Evolutionary conservation across 2,329 filamentous ascomycete species (phyloP).

Genomic region (Phyllosticta citribraziliensis): DNA sequence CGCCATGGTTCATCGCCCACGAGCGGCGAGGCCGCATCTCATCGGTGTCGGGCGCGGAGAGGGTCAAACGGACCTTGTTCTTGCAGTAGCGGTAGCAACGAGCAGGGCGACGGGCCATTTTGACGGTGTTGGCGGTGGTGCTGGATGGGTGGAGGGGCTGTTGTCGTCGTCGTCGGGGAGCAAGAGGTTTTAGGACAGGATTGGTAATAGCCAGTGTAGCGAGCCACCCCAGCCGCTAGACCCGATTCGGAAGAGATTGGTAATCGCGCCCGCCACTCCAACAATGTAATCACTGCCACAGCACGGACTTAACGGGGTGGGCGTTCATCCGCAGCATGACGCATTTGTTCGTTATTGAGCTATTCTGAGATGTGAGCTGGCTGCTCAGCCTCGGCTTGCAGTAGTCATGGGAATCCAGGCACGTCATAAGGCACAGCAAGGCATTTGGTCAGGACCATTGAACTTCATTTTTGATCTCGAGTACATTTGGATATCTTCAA

Average conservation of each 20-base stretch:
- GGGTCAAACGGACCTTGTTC: constrained; percentile 74
- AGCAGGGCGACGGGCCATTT: constrained; percentile 98
- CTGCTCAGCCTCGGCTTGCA: not conserved
- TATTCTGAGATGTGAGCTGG: not conserved
- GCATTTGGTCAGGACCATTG: not conserved
- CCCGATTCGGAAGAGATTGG: not conserved
- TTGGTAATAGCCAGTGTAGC: not conserved
- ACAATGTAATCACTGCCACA: not conserved
- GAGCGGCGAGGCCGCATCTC: not conserved
- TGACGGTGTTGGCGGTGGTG: constrained; percentile 50
- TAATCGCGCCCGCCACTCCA: not conserved
- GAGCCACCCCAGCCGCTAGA: not conserved
- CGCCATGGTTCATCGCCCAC: not conserved
- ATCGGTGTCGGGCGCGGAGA: not conserved
- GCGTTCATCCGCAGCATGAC: not conserved
- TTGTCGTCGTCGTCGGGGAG: constrained; percentile 5
- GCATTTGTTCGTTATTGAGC: not conserved
- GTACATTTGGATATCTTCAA: constrained; percentile 5
- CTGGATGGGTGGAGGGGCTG: constrained; percentile 23
- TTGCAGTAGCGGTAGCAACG: constrained; percentile 99
- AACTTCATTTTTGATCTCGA: constrained; percentile 9
- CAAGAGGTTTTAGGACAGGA: constrained; percentile 6
- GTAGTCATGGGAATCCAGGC: not conserved
- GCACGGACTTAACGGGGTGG: not conserved
- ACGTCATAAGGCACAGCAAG: not conserved